Percentiles rank a stretch among this genome's conserved stretches.
Conservation (phyloP, 1,284 basidiomycete species). For the Butyriboletus appendiculatus region DNA sequence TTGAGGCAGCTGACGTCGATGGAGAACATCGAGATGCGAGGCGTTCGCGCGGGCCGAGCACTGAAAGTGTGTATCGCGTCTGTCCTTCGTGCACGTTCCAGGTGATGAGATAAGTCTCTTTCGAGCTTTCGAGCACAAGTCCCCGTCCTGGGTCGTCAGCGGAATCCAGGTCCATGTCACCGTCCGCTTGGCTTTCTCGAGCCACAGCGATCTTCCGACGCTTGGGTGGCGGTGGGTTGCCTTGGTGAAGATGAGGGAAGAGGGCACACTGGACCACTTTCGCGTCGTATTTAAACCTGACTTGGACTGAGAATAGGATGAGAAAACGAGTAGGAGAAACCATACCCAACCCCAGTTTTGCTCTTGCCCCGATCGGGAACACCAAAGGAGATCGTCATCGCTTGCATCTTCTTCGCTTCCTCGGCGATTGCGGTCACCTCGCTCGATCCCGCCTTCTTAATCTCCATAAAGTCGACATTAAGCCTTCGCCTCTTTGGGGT, state of each 20-base stretch:
- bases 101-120: conserved; percentile 25
- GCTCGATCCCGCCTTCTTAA: conserved; percentile 23
- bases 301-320: not conserved
- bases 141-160: conserved; percentile 16
- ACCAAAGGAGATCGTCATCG: conserved; percentile 48
- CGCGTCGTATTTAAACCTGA: conserved; percentile 63
- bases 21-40: too few relatives aligned
- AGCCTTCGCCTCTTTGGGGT: conserved; percentile 26
- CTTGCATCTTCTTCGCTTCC: conserved; percentile 41
- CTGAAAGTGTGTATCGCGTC: conserved; percentile 20
- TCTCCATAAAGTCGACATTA: conserved; percentile 27
- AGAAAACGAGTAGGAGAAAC: conserved; percentile 7
- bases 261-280: conserved; percentile 45
- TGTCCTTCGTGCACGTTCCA: conserved; percentile 8
- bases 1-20: conserved; percentile 1
- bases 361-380: conserved; percentile 40
- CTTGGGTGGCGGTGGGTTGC: conserved; percentile 19
- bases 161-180: conserved; percentile 9
- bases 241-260: conserved; percentile 39
- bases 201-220: conserved; percentile 23
- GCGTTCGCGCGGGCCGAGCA: conserved; percentile 9
- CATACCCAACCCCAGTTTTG: conserved; percentile 47
- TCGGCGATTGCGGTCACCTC: conserved; percentile 28
- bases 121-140: conserved; percentile 26
- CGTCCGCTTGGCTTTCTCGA: conserved; percentile 11